Percentiles rank a stretch among this genome's conserved stretches.
phyloP scores from a whole-genome alignment of 257 asterid species.

The Misopates orontium region DNA sequence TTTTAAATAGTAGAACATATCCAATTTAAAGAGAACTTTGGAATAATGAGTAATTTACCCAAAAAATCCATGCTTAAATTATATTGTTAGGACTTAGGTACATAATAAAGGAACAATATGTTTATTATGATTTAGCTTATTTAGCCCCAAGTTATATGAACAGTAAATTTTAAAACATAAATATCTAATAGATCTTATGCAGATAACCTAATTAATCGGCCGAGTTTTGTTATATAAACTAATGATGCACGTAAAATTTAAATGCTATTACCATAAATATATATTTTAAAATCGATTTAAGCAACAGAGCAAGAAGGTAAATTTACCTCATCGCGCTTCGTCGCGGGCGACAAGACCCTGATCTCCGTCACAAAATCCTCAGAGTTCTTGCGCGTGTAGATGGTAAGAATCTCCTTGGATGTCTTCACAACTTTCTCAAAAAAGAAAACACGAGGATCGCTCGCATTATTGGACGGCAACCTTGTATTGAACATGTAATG shows the following conservation, averaged over 20 bases:
- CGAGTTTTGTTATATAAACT: too few relatives aligned
- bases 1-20: too few relatives aligned
- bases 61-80: too few relatives aligned
- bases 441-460: slow-evolving; percentile 64
- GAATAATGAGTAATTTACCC: too few relatives aligned
- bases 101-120: background rate
- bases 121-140: background rate
- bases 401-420: slow-evolving; percentile 29
- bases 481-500: slow-evolving; percentile 69
- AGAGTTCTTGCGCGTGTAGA: slow-evolving; percentile 32
- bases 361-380: slow-evolving; percentile 43
- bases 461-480: slow-evolving; percentile 36
- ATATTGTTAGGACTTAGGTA: too few relatives aligned
- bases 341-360: slow-evolving; percentile 48
- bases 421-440: slow-evolving; percentile 27
- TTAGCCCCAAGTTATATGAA: background rate
- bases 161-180: too few relatives aligned
- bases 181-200: background rate
- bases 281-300: too few relatives aligned
- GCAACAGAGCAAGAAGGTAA: background rate
- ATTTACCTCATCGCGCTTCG: slow-evolving; percentile 42
- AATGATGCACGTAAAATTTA: too few relatives aligned
- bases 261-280: too few relatives aligned
- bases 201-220: too few relatives aligned
- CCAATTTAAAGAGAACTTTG: too few relatives aligned